Base-by-base conservation (phyloP, 164 flowering plant genomes). In the Stephania yunnanensis region DNA sequence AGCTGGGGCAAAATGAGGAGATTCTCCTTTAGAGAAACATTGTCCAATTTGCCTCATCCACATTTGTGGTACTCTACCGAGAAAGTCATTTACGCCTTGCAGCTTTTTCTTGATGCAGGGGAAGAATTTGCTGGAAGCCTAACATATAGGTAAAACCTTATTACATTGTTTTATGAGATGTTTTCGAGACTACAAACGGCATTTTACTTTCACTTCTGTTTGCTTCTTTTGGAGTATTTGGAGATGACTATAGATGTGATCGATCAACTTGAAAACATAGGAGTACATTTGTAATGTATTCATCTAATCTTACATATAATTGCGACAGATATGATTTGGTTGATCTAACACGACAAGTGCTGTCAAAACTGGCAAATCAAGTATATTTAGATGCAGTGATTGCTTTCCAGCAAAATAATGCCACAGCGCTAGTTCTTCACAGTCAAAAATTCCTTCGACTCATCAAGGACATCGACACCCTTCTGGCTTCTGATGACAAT, bases 321-420 rank as follows among this genome's bases (percentile, higher is more conserved):
- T 65, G 61, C 77, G 55, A 78, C 93, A 93, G 97, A 81, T 95
- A 95, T 80, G 99, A 93, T 81, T 85, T 95, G 90, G 98, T 93
- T 73, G 99, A 95, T 85, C 84, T 95, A 46, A 92, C 92, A 12
- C 89, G 98, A 69, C 98, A 95, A 87, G 91, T 83, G 31, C 85
- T 95, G 22, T 92, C 97, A 11, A 95, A 93, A 86, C 84, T 90
- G 31, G 95, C 95, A 83, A 95, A 95, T 81, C 82, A 92, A 81
- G 95, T 89, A 5, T 95, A 95, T 78, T 55, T 87, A 78, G 89
- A 91, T 65, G 93, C 93, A 0, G 73, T 95, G 75, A 73, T 71
- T 69, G 93, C 98, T 79, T 93, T 83, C 80, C 86, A 50, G 45
- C 69, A 76, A 45, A 88, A 84, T 73, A 86, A 92, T 78, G 82